These are phyloP conservation scores for Encephalitozoon intestinalis DNA, from an alignment of 371 early-diverging fungal genomes.

Conservation along the genomic window DNA sequence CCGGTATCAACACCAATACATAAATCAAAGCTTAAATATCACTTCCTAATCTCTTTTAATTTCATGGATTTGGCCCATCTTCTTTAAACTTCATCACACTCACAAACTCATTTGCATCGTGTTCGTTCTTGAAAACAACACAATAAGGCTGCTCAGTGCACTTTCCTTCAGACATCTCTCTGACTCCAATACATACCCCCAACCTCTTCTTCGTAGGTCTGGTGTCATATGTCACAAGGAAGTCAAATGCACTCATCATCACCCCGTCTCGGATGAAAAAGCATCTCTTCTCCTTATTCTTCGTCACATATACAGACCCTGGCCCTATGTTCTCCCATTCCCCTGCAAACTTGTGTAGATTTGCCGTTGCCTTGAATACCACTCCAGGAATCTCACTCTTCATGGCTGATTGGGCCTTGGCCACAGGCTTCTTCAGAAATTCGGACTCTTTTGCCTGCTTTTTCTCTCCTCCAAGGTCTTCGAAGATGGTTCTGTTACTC, in stretches of 20 bases:
- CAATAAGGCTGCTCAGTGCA: background rate
- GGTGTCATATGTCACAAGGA: conserved; percentile 1
- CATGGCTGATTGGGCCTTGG: background rate
- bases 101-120: background rate
- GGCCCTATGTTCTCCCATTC: conserved; percentile 31
- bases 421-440: background rate
- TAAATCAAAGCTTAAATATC: no score
- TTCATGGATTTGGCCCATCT: background rate
- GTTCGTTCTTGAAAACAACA: background rate
- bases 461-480: background rate
- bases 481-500: background rate
- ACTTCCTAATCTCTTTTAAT: background rate
- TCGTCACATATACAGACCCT: conserved; percentile 9
- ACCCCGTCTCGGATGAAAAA: conserved; percentile 17
- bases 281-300: background rate
- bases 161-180: background rate
- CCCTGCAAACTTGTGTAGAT: conserved; percentile 13
- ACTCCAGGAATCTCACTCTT: background rate
- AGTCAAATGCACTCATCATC: conserved; percentile 18
- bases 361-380: conserved; percentile 1
- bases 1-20: background rate
- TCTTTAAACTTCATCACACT: background rate
- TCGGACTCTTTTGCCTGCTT: conserved; percentile 1
- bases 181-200: conserved; percentile 1
- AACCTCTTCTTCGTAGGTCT: background rate